Base-by-base conservation (phyloP, 495 filamentous ascomycete genomes). In the Physcia stellaris region DNA sequence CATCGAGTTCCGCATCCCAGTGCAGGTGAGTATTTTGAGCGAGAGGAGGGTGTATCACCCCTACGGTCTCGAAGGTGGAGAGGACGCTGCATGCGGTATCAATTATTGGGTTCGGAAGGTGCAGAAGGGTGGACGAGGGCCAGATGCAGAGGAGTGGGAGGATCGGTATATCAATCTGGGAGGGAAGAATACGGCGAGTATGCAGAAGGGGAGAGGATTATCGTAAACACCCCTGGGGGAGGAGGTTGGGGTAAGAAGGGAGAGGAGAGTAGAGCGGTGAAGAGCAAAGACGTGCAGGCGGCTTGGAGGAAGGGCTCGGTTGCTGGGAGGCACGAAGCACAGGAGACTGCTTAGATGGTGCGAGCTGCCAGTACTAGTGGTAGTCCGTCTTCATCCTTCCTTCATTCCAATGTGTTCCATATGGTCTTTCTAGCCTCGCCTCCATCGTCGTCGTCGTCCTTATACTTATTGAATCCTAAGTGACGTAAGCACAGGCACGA, bases 131-230 rank as follows among this genome's bases (percentile, higher is more conserved):
- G 43, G 43, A 0, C 31, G 38, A 9, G 41, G 42, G 6, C 24
- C 37, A 4, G 61, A 68, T 30, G 21, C n/a, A 2, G 56, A 63
- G 16, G 64, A 60, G 29, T 55, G 55, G 23, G 77, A 80, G 47
- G 74, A 80, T 50, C 62, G 83, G 29, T 62, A 61, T 21, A 82
- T 96, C 45, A 94, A 87, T 52, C 56, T 95, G 32, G 90, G 88
- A 0, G 86, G 77, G 6, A 98, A 98, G 70, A 95, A 95, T 54
- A 94, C 84, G 12, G 86, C 88, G 18, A 67, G 71, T 7, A 92
- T 95, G 75, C 66, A 77, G 48, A 64, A 74, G 0, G 88, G 90
- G 90, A 98, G 55, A 70, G 86, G 6, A 85, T 98, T 45, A 79
- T 96, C 40, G 67, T 73, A n/a, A 61, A 61, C 51, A 71, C 67